Conservation (phyloP, 768 basidiomycete species). For the Psilocybe subaeruginosa region DNA sequence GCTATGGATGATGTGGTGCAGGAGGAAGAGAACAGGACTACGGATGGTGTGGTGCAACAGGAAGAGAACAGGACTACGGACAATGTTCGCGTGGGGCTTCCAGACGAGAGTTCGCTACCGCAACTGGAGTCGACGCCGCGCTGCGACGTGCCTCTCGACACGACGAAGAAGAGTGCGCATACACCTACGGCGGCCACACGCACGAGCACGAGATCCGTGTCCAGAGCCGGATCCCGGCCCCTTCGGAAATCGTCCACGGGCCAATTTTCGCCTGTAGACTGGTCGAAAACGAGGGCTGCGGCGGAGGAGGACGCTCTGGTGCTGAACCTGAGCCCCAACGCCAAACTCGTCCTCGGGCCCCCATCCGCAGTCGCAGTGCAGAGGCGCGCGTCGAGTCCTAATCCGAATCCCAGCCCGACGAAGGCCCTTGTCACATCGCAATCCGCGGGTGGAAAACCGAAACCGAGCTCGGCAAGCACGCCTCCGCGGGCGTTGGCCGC, state of each 20-base stretch:
- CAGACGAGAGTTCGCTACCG: not conserved
- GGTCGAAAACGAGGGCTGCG: not conserved
- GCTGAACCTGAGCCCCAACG: constrained; percentile 5
- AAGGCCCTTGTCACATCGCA: not conserved
- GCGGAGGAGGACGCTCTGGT: not conserved
- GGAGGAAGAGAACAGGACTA: not conserved
- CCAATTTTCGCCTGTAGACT: constrained; percentile 10
- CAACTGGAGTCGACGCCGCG: too few species aligned
- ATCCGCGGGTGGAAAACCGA: not conserved
- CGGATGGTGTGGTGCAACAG: not conserved
- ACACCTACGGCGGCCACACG: not conserved
- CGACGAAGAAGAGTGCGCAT: not conserved
- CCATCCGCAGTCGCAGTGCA: not conserved
- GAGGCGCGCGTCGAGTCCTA: not conserved
- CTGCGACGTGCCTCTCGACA: not conserved
- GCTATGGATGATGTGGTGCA: not conserved
- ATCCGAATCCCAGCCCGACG: not conserved
- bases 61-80: not conserved
- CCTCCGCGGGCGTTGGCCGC: not conserved
- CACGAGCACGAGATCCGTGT: not conserved
- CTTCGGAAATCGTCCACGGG: not conserved
- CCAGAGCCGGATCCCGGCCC: not conserved
- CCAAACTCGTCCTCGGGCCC: constrained; percentile 4
- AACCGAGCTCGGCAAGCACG: not conserved
- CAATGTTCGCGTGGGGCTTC: not conserved